Evolutionary conservation across 371 early-diverging fungal genomes (phyloP), one percentile per base, ranked within the genome.

Genomic region (Conidiobolus incongruus): DNA sequence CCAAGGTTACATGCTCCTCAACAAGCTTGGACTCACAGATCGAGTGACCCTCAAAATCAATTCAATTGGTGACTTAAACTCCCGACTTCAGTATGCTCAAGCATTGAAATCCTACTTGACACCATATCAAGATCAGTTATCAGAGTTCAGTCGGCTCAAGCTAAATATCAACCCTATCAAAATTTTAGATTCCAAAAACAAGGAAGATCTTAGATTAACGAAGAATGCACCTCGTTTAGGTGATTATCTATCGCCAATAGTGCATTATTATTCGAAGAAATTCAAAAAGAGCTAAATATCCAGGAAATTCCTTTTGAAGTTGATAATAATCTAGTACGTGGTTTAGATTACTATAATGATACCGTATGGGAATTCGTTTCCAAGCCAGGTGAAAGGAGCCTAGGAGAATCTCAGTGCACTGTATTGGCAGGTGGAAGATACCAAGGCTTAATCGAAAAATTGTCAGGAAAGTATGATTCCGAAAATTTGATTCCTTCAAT

Each of bases 371-470:
- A 75, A 47, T 60, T 67, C 29, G 58, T 55, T 1, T 52, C 47
- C 24, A 30, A 48, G 12, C 21, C 29, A 6, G 51, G 52, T 33
- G 54, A 53, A n/a, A 19, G 48, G 8, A 40, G 45, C 19, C 49
- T 74, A 5, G 75, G 75, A 1, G 41, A 46, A 0, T 63, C 71
- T 23, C 75, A 75, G 47, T 62, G 58, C 17, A 71, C 75, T 2
- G 56, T 75, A 5, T 53, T 75, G 7, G 75, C 70, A 0, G 75
- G 75, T n/a, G 75, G 75, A 5, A 52, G 74, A 15, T 75, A 75
- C 36, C 70, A 75, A 35, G 61, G 66, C 0, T 52, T 75, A 30
- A 56, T 63, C 0, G 51, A 53, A 19, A 50, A 54, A 10, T 49
- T 73, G 56, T 65, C 70, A 6, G 65, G 74, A 72, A 33, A 52